A percentile compares a stretch with the other conserved stretches of the same genome.
phyloP scores from a whole-genome alignment of 768 basidiomycete species.

The Gautieria morchelliformis region DNA sequence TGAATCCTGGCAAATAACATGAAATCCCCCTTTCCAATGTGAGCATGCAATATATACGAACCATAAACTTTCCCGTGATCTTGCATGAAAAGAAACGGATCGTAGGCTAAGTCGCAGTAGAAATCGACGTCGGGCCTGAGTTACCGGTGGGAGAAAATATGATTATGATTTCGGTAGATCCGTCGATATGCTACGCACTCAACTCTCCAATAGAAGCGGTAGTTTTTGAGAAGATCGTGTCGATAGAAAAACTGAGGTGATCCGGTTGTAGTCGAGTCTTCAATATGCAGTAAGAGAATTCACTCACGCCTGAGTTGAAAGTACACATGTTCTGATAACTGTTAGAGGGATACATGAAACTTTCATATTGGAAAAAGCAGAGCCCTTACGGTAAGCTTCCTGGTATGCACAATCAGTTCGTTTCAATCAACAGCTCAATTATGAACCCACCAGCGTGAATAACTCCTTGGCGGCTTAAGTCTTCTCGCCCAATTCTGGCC shows the following conservation, averaged over 20 bases:
- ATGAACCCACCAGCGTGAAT: constrained; percentile 49
- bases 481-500: constrained; percentile 41
- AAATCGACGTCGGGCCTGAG: constrained; percentile 62
- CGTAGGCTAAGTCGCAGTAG: constrained; percentile 57
- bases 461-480: constrained; percentile 44
- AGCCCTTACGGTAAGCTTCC: constrained; percentile 2
- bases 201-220: constrained; percentile 74
- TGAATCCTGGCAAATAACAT: constrained; percentile 44
- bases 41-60: constrained; percentile 7
- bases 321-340: constrained; percentile 71
- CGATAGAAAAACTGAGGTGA: constrained; percentile 52
- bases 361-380: neutral
- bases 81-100: constrained; percentile 68
- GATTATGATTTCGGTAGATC: neutral
- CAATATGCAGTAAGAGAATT: neutral
- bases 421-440: neutral
- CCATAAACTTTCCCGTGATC: constrained; percentile 62
- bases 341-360: neutral
- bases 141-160: neutral
- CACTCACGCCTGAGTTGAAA: constrained; percentile 56
- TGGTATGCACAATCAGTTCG: neutral
- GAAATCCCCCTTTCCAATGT: constrained; percentile 10
- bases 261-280: neutral
- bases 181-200: constrained; percentile 32
- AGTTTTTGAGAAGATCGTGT: constrained; percentile 54